Evolutionary conservation across 2,329 filamentous ascomycete genomes (phyloP).

Genomic region (Phyllosticta capitalensis): DNA sequence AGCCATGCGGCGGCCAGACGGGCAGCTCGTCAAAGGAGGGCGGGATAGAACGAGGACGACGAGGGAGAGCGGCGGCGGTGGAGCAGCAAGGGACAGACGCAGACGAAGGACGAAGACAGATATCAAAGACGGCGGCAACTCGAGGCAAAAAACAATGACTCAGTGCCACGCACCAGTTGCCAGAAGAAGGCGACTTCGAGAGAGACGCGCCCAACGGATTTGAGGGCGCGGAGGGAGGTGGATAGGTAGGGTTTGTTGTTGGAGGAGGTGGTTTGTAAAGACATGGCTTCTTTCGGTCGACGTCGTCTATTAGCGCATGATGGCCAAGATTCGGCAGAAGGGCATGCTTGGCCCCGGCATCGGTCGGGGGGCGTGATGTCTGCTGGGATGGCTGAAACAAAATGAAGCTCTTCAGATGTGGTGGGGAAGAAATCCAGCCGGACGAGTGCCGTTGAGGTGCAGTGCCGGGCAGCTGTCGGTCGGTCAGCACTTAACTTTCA

Average conservation of each 20-base stretch:
- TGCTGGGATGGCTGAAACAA: background rate
- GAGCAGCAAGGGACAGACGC: background rate
- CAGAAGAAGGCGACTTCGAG: slow-evolving; percentile 32
- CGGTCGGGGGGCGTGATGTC: background rate
- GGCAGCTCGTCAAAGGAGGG: background rate
- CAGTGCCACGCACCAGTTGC: slow-evolving; percentile 25
- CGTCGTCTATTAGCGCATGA: slow-evolving; percentile 2
- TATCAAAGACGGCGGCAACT: background rate
- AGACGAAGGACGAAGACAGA: background rate
- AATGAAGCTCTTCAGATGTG: background rate
- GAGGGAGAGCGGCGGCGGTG: background rate
- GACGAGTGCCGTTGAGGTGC: background rate
- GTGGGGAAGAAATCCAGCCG: background rate
- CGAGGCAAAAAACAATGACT: background rate
- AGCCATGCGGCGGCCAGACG: slow-evolving; percentile 6
- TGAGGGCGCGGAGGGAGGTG: slow-evolving; percentile 16
- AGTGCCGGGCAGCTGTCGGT: background rate
- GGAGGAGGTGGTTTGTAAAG: background rate
- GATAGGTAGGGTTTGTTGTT: background rate
- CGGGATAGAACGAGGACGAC: background rate
- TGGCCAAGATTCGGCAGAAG: background rate
- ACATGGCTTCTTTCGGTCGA: background rate
- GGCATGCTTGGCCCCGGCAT: slow-evolving; percentile 6
- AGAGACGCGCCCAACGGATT: slow-evolving; percentile 23
- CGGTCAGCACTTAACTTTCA: slow-evolving; percentile 1